phyloP scores from a whole-genome alignment of 805 yeast species.

The Starmerella apis region DNA sequence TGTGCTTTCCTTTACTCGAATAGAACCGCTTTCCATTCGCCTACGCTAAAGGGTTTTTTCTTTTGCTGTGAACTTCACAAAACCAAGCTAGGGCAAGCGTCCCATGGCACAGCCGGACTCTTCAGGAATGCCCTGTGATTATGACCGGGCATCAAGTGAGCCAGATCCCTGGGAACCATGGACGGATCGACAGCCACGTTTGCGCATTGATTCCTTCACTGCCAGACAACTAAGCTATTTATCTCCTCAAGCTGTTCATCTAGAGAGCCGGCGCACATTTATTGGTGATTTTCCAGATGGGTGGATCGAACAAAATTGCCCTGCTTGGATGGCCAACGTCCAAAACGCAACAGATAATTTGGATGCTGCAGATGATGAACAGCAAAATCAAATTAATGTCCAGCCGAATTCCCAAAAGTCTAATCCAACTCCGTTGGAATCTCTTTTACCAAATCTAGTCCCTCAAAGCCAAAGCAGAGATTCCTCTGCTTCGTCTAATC shows the following conservation, averaged over 20 bases:
- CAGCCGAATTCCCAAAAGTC: too few relatives aligned
- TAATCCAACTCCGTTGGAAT: too few relatives aligned
- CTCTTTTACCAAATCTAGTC: too few relatives aligned
- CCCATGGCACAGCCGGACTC: background rate
- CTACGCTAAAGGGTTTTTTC: too few relatives aligned
- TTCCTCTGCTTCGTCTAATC: too few relatives aligned
- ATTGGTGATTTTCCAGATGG: slow-evolving; percentile 31
- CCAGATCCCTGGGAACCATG: slow-evolving; percentile 16
- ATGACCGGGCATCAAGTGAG: background rate
- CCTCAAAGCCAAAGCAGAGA: background rate
- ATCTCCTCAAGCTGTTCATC: slow-evolving; percentile 27
- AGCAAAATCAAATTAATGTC: too few relatives aligned
- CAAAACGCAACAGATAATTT: slow-evolving; percentile 8
- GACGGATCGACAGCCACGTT: slow-evolving; percentile 12
- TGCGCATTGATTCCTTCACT: slow-evolving; percentile 27
- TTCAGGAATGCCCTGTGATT: background rate
- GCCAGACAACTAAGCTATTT: slow-evolving; percentile 29
- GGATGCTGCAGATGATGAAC: background rate
- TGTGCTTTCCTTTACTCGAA: too few relatives aligned
- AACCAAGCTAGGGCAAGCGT: background rate
- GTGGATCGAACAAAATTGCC: slow-evolving; percentile 16
- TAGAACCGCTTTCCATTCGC: too few relatives aligned
- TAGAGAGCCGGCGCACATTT: slow-evolving; percentile 28
- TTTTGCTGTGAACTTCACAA: background rate
- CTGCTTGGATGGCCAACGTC: slow-evolving; percentile 19